Evolutionary conservation across 306 rosid species (phyloP).

Genomic region (Vigna hirtella): DNA sequence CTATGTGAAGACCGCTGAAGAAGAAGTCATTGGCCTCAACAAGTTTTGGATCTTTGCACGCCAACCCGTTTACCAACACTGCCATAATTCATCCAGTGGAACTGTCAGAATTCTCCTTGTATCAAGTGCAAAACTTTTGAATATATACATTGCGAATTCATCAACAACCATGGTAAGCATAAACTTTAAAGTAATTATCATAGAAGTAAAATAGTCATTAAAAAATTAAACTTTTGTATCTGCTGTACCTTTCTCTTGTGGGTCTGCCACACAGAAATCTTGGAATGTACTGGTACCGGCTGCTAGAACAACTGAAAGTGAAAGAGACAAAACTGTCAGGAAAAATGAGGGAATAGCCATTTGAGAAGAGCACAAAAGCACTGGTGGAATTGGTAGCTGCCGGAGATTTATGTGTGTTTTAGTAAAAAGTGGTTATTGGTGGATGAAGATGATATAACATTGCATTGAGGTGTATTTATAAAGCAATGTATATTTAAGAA

Average conservation of each 20-base stretch:
- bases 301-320: constrained; percentile 38
- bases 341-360: constrained; percentile 48
- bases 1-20: constrained; percentile 45
- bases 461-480: constrained; percentile 38
- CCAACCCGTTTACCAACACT: constrained; percentile 44
- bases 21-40: constrained; percentile 46
- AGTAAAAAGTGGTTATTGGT: constrained; percentile 1
- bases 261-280: constrained; percentile 56
- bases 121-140: too few relatives aligned
- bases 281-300: constrained; percentile 38
- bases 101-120: background rate
- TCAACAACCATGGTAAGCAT: too few relatives aligned
- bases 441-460: constrained; percentile 24
- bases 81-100: constrained; percentile 1
- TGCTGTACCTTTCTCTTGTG: constrained; percentile 45
- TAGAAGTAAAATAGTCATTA: too few relatives aligned
- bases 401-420: background rate
- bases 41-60: constrained; percentile 52
- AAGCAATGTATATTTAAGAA: constrained; percentile 1
- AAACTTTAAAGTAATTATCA: too few relatives aligned
- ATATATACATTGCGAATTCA: too few relatives aligned
- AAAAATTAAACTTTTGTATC: too few relatives aligned
- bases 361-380: constrained; percentile 24
- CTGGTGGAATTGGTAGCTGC: background rate
- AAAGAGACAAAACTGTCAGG: constrained; percentile 41